Evolutionary conservation across 1,284 basidiomycete species (phyloP).

Genomic region (Cystobasidium sp.): DNA sequence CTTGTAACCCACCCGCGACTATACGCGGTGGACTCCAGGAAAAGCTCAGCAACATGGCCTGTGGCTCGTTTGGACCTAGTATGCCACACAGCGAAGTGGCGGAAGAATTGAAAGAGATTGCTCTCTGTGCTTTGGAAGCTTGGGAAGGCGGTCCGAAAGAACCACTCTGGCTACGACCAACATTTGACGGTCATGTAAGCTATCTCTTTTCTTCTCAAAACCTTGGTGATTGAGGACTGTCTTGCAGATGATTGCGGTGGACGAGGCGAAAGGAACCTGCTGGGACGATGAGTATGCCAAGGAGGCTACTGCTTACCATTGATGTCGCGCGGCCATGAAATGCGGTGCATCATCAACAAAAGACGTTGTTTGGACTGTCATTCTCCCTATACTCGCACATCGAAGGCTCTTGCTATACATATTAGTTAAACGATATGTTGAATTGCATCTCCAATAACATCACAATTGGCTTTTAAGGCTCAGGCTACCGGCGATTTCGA

Average conservation of each 20-base stretch:
- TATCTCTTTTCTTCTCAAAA: too few species aligned
- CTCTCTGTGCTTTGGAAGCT: constrained; percentile 26
- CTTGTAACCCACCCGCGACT: neutral
- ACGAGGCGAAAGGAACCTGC: constrained; percentile 21
- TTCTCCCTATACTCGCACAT: too few species aligned
- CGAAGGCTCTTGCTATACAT: too few species aligned
- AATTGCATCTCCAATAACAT: too few species aligned
- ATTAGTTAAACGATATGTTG: too few species aligned
- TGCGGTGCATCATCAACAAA: neutral
- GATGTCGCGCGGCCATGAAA: too few species aligned
- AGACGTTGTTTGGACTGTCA: too few species aligned
- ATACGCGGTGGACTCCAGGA: constrained; percentile 24
- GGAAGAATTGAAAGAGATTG: constrained; percentile 38
- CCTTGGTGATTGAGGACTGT: too few species aligned
- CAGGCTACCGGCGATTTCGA: neutral
- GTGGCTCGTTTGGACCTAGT: constrained; percentile 23
- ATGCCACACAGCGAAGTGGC: constrained; percentile 35
- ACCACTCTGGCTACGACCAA: constrained; percentile 39
- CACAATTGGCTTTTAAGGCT: too few species aligned
- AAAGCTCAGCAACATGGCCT: constrained; percentile 9
- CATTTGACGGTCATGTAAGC: constrained; percentile 41
- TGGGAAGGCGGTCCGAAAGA: constrained; percentile 34
- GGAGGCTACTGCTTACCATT: neutral
- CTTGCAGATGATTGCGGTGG: constrained; percentile 17
- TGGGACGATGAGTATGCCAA: constrained; percentile 33